phyloP scores from a whole-genome alignment of 2,329 filamentous ascomycete genomes.

The Ascocoryne sarcoides region DNA sequence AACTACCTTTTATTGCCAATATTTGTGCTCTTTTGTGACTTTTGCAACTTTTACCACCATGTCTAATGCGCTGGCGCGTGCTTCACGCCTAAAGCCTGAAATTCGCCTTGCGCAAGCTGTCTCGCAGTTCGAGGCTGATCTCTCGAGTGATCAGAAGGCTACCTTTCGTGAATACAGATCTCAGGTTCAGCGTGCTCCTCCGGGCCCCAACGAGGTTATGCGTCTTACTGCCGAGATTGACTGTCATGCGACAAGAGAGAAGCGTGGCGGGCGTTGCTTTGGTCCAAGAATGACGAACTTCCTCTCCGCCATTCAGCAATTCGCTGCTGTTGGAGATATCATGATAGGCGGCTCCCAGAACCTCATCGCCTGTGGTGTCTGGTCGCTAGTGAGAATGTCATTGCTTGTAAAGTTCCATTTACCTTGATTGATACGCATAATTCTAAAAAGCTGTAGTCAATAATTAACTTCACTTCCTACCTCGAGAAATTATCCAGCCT shows the following conservation, averaged over 20 bases:
- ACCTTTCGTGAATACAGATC: slow-evolving; percentile 20
- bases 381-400: slow-evolving; percentile 35
- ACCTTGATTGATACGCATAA: slow-evolving; percentile 5
- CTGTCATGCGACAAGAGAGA: slow-evolving; percentile 11
- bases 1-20: too few relatives aligned
- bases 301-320: slow-evolving; percentile 34
- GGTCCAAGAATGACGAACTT: slow-evolving; percentile 35
- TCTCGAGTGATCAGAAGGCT: slow-evolving; percentile 31
- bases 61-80: slow-evolving; percentile 4
- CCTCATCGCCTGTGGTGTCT: slow-evolving; percentile 36
- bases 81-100: slow-evolving; percentile 27
- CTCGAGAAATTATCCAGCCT: slow-evolving; percentile 33
- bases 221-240: slow-evolving; percentile 33
- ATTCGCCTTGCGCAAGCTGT: slow-evolving; percentile 35
- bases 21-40: too few relatives aligned
- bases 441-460: too few relatives aligned
- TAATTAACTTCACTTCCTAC: too few relatives aligned
- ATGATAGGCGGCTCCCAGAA: slow-evolving; percentile 37
- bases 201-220: slow-evolving; percentile 32
- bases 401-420: slow-evolving; percentile 30
- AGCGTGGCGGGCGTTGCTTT: slow-evolving; percentile 26
- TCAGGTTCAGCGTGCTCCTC: slow-evolving; percentile 19
- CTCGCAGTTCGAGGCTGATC: slow-evolving; percentile 31
- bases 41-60: too few relatives aligned
- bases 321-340: slow-evolving; percentile 34